Conservation (phyloP, 2,329 filamentous ascomycete genomes). For the Fusarium multiceps region DNA sequence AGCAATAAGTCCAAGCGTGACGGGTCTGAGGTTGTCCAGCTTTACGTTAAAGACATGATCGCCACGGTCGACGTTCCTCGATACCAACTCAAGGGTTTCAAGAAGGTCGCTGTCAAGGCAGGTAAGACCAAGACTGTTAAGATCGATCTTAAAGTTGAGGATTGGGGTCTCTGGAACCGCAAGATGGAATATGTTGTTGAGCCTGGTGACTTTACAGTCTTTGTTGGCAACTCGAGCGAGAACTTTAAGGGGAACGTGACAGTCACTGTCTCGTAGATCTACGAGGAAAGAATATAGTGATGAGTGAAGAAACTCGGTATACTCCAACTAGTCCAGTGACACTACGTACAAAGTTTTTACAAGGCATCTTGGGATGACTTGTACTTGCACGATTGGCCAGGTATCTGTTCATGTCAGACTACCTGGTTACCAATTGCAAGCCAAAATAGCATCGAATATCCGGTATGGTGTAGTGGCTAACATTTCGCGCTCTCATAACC, state of each 20-base stretch:
- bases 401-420: accelerated
- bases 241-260: constrained; percentile 67
- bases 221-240: constrained; percentile 69
- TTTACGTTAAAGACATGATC: constrained; percentile 73
- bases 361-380: not conserved
- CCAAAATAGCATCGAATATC: not conserved
- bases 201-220: constrained; percentile 72
- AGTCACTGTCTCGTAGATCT: constrained; percentile 58
- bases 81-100: constrained; percentile 72
- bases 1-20: constrained; percentile 68
- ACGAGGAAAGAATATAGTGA: not conserved
- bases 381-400: not conserved
- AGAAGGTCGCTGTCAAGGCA: constrained; percentile 70
- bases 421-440: accelerated
- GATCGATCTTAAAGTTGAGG: constrained; percentile 65
- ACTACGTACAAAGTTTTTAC: not conserved
- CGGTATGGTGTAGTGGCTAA: constrained; percentile 52
- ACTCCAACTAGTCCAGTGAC: not conserved
- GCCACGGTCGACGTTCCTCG: constrained; percentile 73
- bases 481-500: constrained; percentile 49
- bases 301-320: not conserved
- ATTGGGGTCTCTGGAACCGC: constrained; percentile 67
- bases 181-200: constrained; percentile 80
- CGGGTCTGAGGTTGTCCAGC: constrained; percentile 74
- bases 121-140: constrained; percentile 66